Base-by-base conservation (phyloP, 1,284 basidiomycete species). In the Phaffia rhodozyma region DNA sequence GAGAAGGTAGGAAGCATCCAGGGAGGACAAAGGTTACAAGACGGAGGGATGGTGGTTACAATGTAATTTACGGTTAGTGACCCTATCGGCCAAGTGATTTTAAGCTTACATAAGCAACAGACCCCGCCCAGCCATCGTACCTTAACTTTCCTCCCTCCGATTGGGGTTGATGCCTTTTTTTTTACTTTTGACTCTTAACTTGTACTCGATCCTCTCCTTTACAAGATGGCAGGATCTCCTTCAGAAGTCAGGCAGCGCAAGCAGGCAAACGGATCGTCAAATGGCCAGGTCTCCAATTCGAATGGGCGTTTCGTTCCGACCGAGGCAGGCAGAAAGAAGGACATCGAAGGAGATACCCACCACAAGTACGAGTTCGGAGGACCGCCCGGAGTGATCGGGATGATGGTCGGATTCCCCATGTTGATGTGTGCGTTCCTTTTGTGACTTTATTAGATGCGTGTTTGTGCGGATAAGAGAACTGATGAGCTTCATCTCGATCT, bases 281-380 rank as follows among this genome's bases (percentile, higher is more conserved):
- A 53, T 53, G 52, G 52, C 2, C 25, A 53, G 2, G 52, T 16
- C 18, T 13, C 18, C 18, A 53, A 32, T 53, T 13, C 25, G 18
- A 53, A 53, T 11, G 52, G 52, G 25, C 30, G 13, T 48, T 58
- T 51, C 32, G 62, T 47, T 6, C 48, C 51, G 2, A 53, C 63
- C 7, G 47, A 50, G 4, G 63, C 60, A 34, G 63, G 47, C 7
- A 29, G 58, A 3, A n/a, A 30, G 13, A 29, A 30, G 5, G 63
- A 65, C 25, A 43, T 59, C 27, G 53, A 43, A 1, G 57, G 50
- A 18, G 64, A 66, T 48, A 61, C 56, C 13, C 64, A 66, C 25
- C 29, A 47, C 0, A 49, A 87, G 50, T 96, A 89, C 78, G 93
- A 98, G 77, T 98, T 98, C 72, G 96, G 94, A 69, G 94, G 94